These are phyloP conservation scores for Torulaspora gathmanii DNA, from an alignment of 805 yeast species.

Conservation along the genomic window DNA sequence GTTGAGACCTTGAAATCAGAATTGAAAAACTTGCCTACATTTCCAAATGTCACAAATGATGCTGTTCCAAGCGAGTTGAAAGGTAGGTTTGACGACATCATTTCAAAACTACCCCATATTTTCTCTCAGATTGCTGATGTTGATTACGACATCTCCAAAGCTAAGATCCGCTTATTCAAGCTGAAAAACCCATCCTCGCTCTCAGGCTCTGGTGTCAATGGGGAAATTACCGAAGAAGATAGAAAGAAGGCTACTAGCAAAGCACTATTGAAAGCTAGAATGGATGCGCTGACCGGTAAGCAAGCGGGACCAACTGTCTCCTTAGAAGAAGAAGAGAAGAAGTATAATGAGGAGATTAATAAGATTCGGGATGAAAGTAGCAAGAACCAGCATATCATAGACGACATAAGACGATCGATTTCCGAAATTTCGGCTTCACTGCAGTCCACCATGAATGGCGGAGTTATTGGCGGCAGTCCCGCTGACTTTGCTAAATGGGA, in stretches of 20 bases:
- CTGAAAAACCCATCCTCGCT: conserved; percentile 65
- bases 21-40: conserved; percentile 45
- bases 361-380: conserved; percentile 50
- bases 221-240: conserved; percentile 79
- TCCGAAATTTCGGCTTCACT: conserved; percentile 49
- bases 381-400: conserved; percentile 54
- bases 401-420: conserved; percentile 69
- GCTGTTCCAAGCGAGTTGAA: conserved; percentile 45
- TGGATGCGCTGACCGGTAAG: conserved; percentile 91
- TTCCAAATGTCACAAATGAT: conserved; percentile 25
- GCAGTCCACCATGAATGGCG: conserved; percentile 31
- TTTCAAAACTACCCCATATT: conserved; percentile 68
- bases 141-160: conserved; percentile 62
- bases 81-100: conserved; percentile 53
- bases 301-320: conserved; percentile 40
- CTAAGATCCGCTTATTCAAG: conserved; percentile 62
- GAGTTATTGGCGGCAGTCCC: conserved; percentile 34
- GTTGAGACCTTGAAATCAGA: conserved; percentile 62
- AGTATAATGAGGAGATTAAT: conserved; percentile 48
- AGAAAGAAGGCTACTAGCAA: conserved; percentile 73
- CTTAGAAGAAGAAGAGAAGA: conserved; percentile 35
- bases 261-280: conserved; percentile 73
- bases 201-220: conserved; percentile 82
- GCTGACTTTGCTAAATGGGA: conserved; percentile 71
- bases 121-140: conserved; percentile 57